Evolutionary conservation across 1,139 yeast genomes (phyloP), one percentile per base, ranked within the genome.

Genomic region (Scheffersomyces quercinus): DNA sequence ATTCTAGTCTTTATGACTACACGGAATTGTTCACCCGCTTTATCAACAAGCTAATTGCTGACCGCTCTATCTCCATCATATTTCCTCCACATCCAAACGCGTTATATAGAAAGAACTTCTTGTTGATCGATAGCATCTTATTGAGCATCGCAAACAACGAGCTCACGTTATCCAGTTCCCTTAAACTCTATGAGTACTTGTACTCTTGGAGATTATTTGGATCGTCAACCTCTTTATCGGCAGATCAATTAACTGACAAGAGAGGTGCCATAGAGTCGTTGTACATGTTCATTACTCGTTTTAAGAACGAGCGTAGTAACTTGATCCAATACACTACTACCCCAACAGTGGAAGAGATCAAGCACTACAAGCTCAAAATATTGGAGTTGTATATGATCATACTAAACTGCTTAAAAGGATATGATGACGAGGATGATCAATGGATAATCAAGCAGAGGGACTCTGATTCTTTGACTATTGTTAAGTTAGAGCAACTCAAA

Each of bases 221-320:
- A 35, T 53, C 60, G 2, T 45, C 62, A 3, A 44, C 43, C 28
- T 40, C 43, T n/a, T 43, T 63, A 34, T 60, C 59, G 14, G 45
- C 55, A 15, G 58, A 55, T 15, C 51, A 56, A 29, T 45, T 54
- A 45, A 51, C 44, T 8, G 83, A 81, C 56, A 74, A 67, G 49
- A 64, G 86, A 51, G 80, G 81, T 5, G 80, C 87, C 1, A 64
- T 75, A 26, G 85, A 83, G 52, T 68, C 85, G 0, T 64, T 83
- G 40, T 82, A 82, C 53, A 65, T 71, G 45, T 82, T 79, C 53
- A 79, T 82, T 36, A 64, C 67, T 9, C 62, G 77, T 35, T 73
- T 72, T 55, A 65, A 61, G 39, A 38, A 37, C 14, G 65, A 59
- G 28, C 36, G 45, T 5, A 29, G 37, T 29, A 52, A 56, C 33